A percentile compares a stretch with the other conserved stretches of the same genome.
Conservation (phyloP, 164 flowering plant genomes). For the Piper longum region DNA sequence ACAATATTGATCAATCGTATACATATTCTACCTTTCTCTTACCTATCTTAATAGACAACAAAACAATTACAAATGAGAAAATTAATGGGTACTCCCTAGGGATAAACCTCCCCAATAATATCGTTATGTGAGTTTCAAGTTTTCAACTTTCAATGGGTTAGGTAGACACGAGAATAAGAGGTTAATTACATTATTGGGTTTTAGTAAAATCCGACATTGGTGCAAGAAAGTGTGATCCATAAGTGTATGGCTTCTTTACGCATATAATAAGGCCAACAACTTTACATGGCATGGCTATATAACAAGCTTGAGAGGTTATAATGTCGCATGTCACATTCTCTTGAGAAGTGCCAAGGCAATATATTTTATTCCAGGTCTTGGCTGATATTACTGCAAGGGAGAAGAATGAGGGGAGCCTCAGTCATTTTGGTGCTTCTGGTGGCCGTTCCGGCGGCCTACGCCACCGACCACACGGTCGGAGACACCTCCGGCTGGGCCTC, state of each 20-base stretch:
- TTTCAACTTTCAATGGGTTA: not conserved
- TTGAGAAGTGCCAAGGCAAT: not conserved
- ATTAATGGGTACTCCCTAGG: too few relatives aligned
- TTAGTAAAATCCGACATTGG: not conserved
- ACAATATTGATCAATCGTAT: not conserved
- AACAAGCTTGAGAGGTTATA: not conserved
- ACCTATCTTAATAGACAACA: not conserved
- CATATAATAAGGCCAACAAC: not conserved
- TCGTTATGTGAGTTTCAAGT: not conserved
- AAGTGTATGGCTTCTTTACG: not conserved
- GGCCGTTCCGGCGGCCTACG: constrained; percentile 11
- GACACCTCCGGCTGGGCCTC: constrained; percentile 29
- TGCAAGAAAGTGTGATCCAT: not conserved
- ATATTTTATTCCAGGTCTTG: too few relatives aligned
- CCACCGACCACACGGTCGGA: constrained; percentile 29
- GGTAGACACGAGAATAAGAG: not conserved
- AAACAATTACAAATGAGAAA: not conserved
- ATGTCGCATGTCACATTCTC: not conserved
- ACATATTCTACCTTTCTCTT: not conserved
- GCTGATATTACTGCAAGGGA: not conserved
- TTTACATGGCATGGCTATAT: not conserved
- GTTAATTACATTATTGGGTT: not conserved
- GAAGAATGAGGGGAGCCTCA: not conserved
- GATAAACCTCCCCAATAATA: not conserved
- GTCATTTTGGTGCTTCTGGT: not conserved